Evolutionary conservation across 352 stramenopile genomes (phyloP), one percentile per base, ranked within the genome.

Genomic region (Peronospora farinosa): DNA sequence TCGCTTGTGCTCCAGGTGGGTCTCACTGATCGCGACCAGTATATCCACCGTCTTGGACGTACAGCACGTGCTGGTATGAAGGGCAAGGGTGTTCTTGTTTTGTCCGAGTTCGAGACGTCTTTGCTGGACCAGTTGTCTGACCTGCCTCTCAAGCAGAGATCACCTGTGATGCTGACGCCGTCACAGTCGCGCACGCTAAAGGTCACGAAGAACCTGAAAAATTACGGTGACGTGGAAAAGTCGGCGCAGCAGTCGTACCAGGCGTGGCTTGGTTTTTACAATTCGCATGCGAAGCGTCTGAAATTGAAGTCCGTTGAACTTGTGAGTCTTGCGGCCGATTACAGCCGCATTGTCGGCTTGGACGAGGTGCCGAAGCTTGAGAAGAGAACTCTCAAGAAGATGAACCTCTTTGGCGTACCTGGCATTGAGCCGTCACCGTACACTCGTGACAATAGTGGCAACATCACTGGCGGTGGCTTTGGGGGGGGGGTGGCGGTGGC

Each of bases 251-350:
- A 89, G 55, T 95, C 92, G 45, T 98, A 98, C 65, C 76, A 95
- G 66, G 92, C 93, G 30, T 98, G 83, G 80, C 76, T 98, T 27
- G 95, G 95, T 11, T 98, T 96, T 66, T 98, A 98, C 88, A 88
- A 89, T 61, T 79, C 77, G 27, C 48, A 89, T 50, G 15, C 75
- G 17, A 88, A 85, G 64, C 65, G 59, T 10, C 36, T 86, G 42
- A 72, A 64, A 21, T 47, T 84, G 16, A 59, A 65, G 51, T 55
- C 71, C 15, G 54, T 51, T 19, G 50, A 69, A 9, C 67, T 96
- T 19, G 90, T 97, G 25, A 44, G 71, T 35, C 58, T 89, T 48
- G 84, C 77, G 8, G 92, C 95, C 50, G 51, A 76, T 9, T 85
- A 67, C 58, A 72, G 62, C 13, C 25, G 74, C 4, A 49, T 75